A percentile compares a stretch with the other conserved stretches of the same genome.
These are phyloP conservation scores for Eremothecium gossypii DNA, from an alignment of 1,139 yeast genomes.

Conservation along the genomic window DNA sequence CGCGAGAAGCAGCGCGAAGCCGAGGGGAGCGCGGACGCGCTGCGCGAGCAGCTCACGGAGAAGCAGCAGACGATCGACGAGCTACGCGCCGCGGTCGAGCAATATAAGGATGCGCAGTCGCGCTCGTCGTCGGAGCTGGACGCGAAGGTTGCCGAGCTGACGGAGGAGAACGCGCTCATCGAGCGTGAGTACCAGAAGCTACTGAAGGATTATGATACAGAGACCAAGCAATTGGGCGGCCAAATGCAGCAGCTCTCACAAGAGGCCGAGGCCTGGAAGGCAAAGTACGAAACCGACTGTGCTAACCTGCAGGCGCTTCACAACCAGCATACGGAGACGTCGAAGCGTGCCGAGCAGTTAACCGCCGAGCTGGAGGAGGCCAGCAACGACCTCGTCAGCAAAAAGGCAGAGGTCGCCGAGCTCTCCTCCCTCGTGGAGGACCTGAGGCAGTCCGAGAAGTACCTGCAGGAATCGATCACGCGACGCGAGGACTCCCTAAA, in stretches of 20 bases:
- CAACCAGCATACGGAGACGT: neutral
- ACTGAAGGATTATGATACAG: constrained; percentile 3
- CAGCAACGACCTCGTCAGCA: constrained; percentile 5
- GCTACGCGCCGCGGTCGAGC: neutral
- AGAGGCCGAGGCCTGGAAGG: constrained; percentile 8
- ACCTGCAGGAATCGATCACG: constrained; percentile 16
- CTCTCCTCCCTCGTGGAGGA: constrained; percentile 15
- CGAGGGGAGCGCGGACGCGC: neutral
- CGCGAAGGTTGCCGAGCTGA: constrained; percentile 30
- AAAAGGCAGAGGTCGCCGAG: constrained; percentile 23
- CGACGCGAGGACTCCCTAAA: constrained; percentile 14
- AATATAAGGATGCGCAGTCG: constrained; percentile 1
- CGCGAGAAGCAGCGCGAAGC: neutral
- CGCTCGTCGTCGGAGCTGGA: constrained; percentile 30
- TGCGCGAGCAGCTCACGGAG: neutral
- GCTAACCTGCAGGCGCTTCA: neutral
- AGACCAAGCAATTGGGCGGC: neutral
- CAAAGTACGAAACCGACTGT: neutral
- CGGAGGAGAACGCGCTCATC: constrained; percentile 18
- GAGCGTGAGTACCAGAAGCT: constrained; percentile 7
- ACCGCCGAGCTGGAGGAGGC: constrained; percentile 3
- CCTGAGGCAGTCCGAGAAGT: constrained; percentile 13
- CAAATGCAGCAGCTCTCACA: constrained; percentile 36
- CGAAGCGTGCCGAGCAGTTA: neutral
- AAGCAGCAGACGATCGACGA: neutral